A percentile compares a stretch with the other conserved stretches of the same genome.
phyloP scores from a whole-genome alignment of 768 basidiomycete species.

The Trametes maxima region DNA sequence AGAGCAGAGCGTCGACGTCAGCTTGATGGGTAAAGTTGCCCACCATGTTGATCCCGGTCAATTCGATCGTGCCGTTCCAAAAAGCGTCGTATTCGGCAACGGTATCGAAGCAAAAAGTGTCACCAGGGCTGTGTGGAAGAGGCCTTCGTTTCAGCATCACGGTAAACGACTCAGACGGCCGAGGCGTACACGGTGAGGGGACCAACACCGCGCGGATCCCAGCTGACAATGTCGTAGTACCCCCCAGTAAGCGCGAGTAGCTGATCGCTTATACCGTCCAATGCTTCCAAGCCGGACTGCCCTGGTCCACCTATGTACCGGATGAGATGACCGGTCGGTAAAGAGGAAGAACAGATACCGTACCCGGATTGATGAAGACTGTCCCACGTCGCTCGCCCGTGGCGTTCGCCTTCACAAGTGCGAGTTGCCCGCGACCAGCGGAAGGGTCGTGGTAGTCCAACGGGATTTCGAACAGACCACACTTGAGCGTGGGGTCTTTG shows the following conservation, averaged over 20 bases:
- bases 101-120: slow-evolving; percentile 12
- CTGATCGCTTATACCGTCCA: background rate
- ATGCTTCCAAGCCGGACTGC: background rate
- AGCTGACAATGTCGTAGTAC: slow-evolving; percentile 15
- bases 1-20: slow-evolving; percentile 8
- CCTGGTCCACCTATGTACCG: slow-evolving; percentile 12
- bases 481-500: background rate
- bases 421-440: background rate
- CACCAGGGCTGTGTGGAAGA: slow-evolving; percentile 5
- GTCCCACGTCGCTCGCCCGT: slow-evolving; percentile 1
- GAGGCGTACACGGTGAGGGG: slow-evolving; percentile 4
- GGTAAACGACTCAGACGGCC: background rate
- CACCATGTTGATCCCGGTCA: slow-evolving; percentile 11
- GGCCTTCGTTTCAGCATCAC: background rate
- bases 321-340: background rate
- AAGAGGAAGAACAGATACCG: background rate
- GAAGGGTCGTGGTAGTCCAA: slow-evolving; percentile 9
- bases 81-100: slow-evolving; percentile 7
- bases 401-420: slow-evolving; percentile 4
- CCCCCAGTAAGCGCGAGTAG: slow-evolving; percentile 7
- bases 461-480: slow-evolving; percentile 8
- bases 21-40: slow-evolving; percentile 13
- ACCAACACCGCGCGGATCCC: slow-evolving; percentile 20
- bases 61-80: slow-evolving; percentile 15
- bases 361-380: slow-evolving; percentile 11